Base-by-base conservation (phyloP, 2,329 filamentous ascomycete species). In the Macrophomina pseudophaseolina region DNA sequence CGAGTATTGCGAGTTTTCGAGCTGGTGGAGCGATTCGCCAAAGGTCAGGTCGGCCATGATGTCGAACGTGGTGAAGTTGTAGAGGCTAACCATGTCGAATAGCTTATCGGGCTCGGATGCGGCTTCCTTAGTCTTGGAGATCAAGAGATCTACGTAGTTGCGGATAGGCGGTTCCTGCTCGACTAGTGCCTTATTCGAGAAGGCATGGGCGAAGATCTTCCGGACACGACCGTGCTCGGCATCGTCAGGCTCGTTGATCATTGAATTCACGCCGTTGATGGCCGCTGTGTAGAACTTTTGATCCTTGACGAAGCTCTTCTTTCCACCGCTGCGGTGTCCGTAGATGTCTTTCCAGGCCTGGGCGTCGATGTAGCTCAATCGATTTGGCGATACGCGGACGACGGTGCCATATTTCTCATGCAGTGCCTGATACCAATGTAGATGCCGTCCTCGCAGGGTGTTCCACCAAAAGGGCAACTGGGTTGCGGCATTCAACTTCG, bases 321-420 rank as follows among this genome's bases (percentile, higher is more conserved):
- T 46, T 14, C 73, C 46, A 79, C 73, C 70, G 1, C 65, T 71
- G n/a, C 69, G 66, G 67, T 75, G 73, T n/a, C 79, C 78, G 68
- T 80, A 81, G 32, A 80, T 76, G 28, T 81, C 80, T 23, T 66
- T 60, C 75, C 78, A 82, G 2, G 79, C 79, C 1, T 75, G 77
- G 1, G 81, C 78, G 4, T 78, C 76, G 56, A 75, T 81, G 71
- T 81, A 81, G 1, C 80, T 81, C 0, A 82, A 62, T 65, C 83
- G 79, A 23, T 74, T 76, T 0, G 81, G 81, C 0, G 74, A 72
- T 2, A 82, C 67, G 6, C 81, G 75, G 0, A 83, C 80, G 2
- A 77, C 48, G n/a, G 48, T 11, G n/a, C 48, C 48, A 30, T 51
- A 51, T 28, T n/a, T 51, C n/a, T 51, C 5, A n/a, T 51, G 48